A percentile compares a stretch with the other conserved stretches of the same genome.
Evolutionary conservation across 1,284 basidiomycete species (phyloP).

Genomic region (Cryptococcus sp.): DNA sequence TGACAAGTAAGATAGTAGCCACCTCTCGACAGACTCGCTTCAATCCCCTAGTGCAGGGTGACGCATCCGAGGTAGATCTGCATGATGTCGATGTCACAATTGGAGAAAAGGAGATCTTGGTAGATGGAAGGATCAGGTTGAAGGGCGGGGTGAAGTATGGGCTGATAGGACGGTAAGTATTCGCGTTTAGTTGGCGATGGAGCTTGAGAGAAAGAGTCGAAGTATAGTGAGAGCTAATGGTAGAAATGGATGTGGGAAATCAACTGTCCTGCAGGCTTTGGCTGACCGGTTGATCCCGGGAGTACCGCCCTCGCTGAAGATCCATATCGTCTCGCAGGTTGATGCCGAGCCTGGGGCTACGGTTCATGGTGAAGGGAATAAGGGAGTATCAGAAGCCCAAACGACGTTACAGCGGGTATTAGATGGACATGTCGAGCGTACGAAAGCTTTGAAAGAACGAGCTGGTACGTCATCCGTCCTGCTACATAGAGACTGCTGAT

Average conservation of each 20-base stretch:
- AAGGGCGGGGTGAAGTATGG: conserved; percentile 56
- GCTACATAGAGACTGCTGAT: conserved; percentile 7
- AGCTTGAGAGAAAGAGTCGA: no score
- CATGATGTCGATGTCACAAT: conserved; percentile 53
- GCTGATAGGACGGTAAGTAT: conserved; percentile 49
- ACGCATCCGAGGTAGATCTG: conserved; percentile 52
- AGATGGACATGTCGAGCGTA: conserved; percentile 40
- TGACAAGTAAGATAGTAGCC: conserved; percentile 16
- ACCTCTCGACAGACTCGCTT: conserved; percentile 52
- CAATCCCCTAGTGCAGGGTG: conserved; percentile 49
- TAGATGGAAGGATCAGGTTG: conserved; percentile 55
- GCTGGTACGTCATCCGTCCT: conserved; percentile 17
- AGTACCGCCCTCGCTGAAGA: conserved; percentile 53
- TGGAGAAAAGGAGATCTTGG: conserved; percentile 54
- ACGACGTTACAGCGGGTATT: conserved; percentile 45
- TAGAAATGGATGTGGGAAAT: conserved; percentile 58
- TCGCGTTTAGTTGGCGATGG: no score
- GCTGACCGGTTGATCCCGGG: conserved; percentile 54
- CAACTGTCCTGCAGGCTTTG: conserved; percentile 48
- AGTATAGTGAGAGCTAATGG: neutral
- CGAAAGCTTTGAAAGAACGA: conserved; percentile 28
- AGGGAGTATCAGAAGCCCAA: neutral
- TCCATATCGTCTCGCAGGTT: conserved; percentile 56
- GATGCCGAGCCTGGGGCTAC: conserved; percentile 41
- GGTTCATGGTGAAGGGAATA: conserved; percentile 7